Conservation (phyloP, 495 filamentous ascomycete species). For the Tuber microsphaerosporum region DNA sequence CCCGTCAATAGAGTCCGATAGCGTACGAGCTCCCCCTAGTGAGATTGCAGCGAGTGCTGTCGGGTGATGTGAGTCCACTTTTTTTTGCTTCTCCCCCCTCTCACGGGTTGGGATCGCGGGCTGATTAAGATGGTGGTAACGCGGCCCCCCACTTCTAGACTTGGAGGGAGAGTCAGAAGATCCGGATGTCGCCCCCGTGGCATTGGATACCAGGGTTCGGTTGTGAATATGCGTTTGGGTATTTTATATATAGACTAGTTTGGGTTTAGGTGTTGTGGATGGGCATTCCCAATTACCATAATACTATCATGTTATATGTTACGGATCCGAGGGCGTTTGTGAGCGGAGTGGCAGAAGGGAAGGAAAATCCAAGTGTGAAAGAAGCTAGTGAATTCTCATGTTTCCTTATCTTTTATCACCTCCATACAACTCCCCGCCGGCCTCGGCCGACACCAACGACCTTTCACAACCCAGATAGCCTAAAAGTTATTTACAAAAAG, state of each 20-base stretch:
- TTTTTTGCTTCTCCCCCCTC: neutral
- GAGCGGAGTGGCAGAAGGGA: neutral
- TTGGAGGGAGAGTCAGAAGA: too few species aligned
- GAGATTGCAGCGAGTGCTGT: constrained; percentile 20
- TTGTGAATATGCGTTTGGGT: neutral
- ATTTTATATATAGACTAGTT: neutral
- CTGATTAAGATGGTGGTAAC: constrained; percentile 10
- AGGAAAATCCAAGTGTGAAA: neutral
- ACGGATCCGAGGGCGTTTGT: neutral
- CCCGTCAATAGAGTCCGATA: constrained; percentile 9
- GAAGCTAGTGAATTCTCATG: neutral
- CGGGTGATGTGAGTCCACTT: constrained; percentile 18
- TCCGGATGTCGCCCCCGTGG: neutral
- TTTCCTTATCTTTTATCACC: neutral
- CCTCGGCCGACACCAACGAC: neutral
- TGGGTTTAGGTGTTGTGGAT: neutral
- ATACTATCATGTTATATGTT: neutral
- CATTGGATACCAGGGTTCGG: neutral
- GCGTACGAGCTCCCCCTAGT: constrained; percentile 12
- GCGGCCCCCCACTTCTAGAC: constrained; percentile 15
- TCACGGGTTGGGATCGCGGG: neutral
- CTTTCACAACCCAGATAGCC: neutral
- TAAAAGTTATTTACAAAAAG: neutral
- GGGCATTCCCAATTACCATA: neutral
- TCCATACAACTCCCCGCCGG: neutral